phyloP scores from a whole-genome alignment of 371 early-diverging fungal species.

The Actinomortierella wolfii region DNA sequence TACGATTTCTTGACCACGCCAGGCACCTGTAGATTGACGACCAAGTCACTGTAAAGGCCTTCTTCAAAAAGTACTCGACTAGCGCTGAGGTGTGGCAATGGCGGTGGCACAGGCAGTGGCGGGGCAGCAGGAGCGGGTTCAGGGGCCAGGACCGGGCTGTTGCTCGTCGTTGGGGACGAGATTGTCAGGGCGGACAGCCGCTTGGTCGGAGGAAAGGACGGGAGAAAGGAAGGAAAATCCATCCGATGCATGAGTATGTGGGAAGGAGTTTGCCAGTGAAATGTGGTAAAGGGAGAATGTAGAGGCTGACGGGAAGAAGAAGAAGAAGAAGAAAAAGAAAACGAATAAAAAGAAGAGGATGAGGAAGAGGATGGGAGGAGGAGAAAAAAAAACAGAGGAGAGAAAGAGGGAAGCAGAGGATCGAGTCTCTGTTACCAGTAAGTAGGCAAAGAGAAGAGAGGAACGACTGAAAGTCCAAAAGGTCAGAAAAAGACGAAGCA shows the following conservation, averaged over 20 bases:
- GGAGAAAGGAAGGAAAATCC: slow-evolving; percentile 43
- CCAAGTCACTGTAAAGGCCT: slow-evolving; percentile 42
- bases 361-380: background rate
- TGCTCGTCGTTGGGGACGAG: slow-evolving; percentile 25
- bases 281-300: no score
- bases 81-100: slow-evolving; percentile 42
- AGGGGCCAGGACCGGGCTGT: slow-evolving; percentile 25
- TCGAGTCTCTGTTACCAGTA: no score
- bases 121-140: slow-evolving; percentile 4
- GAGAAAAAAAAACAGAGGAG: background rate
- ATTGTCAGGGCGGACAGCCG: slow-evolving; percentile 36
- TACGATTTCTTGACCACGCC: slow-evolving; percentile 28
- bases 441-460: no score
- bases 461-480: no score
- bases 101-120: slow-evolving; percentile 7
- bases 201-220: slow-evolving; percentile 42
- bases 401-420: no score
- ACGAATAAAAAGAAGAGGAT: no score
- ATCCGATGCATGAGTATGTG: slow-evolving; percentile 6
- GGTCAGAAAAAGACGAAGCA: no score
- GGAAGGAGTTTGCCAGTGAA: no score
- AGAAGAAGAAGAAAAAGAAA: no score
- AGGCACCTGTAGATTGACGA: slow-evolving; percentile 29
- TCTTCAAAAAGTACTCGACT: slow-evolving; percentile 44
- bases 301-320: no score